Evolutionary conservation across 139 green algal species (phyloP), one percentile per base, ranked within the genome.

Genomic region (Desmodesmus armatus): DNA sequence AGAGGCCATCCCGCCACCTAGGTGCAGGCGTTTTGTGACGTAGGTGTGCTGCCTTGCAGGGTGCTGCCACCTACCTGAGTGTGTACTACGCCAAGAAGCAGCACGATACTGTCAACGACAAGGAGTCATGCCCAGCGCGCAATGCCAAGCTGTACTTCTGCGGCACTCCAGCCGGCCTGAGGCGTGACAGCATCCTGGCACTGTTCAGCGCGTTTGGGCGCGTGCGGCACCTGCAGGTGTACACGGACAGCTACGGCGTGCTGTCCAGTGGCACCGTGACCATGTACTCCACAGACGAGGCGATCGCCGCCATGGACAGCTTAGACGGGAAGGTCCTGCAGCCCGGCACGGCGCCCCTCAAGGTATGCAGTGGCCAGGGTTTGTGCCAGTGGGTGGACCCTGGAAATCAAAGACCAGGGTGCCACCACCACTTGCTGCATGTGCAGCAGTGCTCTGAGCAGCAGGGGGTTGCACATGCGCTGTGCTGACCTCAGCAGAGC

Each of bases 41-140:
- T n/a, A n/a, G n/a, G n/a, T n/a, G n/a, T n/a, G n/a, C n/a, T n/a
- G n/a, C n/a, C n/a, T n/a, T n/a, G n/a, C 33, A 69, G 55, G 66
- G 66, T 35, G 47, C 66, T 27, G 51, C 17, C 25, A 55, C n/a
- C 67, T 55, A 37, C 37, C 51, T 86, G 40, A 80, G 67, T 41
- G 80, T 86, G 5, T 86, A 86, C 49, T 86, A 86, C 44, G 80
- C 80, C 37, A 86, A 86, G 49, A 78, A 79, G 47, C 80, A 86
- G 51, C 80, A 86, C 33, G 79, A 77, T 44, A 62, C 35, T 23
- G 35, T 51, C 5, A 35, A 62, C 33, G 69, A 80, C 31, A 70
- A 74, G n/a, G 78, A 84, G 63, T 77, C 62, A 3, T 84, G 69
- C 33, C 80, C 69, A 2, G 69, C 66, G 0, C 80, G 80, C 69